phyloP scores from a whole-genome alignment of 2,329 filamentous ascomycete species.

The Fusarium mexicanum region DNA sequence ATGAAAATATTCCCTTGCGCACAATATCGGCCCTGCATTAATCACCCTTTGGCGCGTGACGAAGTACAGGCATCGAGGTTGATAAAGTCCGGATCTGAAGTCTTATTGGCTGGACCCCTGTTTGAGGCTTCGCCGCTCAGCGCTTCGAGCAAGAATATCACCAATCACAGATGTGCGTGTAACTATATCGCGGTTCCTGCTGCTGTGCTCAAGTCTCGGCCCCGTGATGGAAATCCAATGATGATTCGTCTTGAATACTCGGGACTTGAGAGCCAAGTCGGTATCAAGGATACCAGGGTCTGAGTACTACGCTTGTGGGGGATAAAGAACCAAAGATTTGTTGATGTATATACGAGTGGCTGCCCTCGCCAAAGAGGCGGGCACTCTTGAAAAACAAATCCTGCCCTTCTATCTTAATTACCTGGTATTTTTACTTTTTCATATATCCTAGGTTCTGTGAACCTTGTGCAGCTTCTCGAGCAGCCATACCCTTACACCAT shows the following conservation, averaged over 20 bases:
- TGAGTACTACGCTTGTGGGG: constrained; percentile 26
- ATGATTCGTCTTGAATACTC: constrained; percentile 19
- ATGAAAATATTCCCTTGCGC: constrained; percentile 12
- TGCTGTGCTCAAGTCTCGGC: constrained; percentile 33
- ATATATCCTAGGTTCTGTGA: constrained; percentile 34
- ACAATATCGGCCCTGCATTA: constrained; percentile 36
- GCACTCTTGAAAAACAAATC: background rate
- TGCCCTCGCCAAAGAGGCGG: constrained; percentile 25
- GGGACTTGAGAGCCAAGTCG: constrained; percentile 27
- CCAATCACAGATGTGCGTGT: constrained; percentile 42
- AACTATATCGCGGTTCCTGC: constrained; percentile 20
- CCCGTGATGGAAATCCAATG: constrained; percentile 33
- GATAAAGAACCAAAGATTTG: constrained; percentile 12
- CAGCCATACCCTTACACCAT: constrained; percentile 7
- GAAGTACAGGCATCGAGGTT: constrained; percentile 22
- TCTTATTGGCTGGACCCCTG: constrained; percentile 44
- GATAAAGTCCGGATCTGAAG: background rate
- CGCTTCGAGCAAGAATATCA: constrained; percentile 41
- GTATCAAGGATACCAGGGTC: constrained; percentile 19
- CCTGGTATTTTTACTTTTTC: constrained; percentile 19
- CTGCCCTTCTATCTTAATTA: background rate
- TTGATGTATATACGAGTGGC: constrained; percentile 39
- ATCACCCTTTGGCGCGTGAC: constrained; percentile 41
- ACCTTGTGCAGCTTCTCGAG: constrained; percentile 6
- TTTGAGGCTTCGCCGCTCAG: constrained; percentile 34